Percentiles rank a stretch among this genome's conserved stretches.
phyloP scores from a whole-genome alignment of 345 rosid species.

The Camelina hispida region DNA sequence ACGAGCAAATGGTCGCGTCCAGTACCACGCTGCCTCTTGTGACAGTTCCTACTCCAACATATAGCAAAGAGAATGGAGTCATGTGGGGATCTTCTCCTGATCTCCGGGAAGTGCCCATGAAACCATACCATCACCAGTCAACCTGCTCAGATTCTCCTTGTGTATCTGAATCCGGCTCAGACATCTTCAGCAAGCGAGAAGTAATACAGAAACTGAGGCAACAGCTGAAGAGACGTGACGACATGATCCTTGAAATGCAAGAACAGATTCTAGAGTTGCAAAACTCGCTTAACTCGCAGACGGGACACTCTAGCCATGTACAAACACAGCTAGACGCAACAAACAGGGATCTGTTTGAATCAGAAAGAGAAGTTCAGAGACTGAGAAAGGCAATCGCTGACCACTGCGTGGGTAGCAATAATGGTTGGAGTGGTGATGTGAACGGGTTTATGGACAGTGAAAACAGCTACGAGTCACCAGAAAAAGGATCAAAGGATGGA shows the following conservation, averaged over 20 bases:
- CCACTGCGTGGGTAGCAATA: slow-evolving; percentile 61
- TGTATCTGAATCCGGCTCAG: slow-evolving; percentile 98
- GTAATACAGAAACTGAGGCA: slow-evolving; percentile 94
- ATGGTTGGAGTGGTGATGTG: slow-evolving; percentile 69
- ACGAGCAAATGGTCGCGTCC: slow-evolving; percentile 56
- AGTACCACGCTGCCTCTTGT: slow-evolving; percentile 74
- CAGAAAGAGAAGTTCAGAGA: slow-evolving; percentile 83
- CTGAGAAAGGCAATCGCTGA: slow-evolving; percentile 90
- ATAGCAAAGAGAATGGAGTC: slow-evolving; percentile 65
- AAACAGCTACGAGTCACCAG: slow-evolving; percentile 46
- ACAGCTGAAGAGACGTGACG: slow-evolving; percentile 92
- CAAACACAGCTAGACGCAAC: slow-evolving; percentile 79
- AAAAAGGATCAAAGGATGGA: slow-evolving; percentile 57
- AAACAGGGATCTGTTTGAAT: slow-evolving; percentile 75
- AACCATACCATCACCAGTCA: slow-evolving; percentile 74
- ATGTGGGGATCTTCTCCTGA: slow-evolving; percentile 83
- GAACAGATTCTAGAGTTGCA: slow-evolving; percentile 79
- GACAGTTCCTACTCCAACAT: slow-evolving; percentile 66
- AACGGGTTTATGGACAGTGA: slow-evolving; percentile 62
- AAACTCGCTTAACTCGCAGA: slow-evolving; percentile 67
- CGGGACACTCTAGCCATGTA: slow-evolving; percentile 68
- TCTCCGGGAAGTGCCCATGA: slow-evolving; percentile 76
- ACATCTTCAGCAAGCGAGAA: slow-evolving; percentile 89
- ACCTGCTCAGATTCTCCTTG: slow-evolving; percentile 93
- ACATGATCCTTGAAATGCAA: slow-evolving; percentile 96